Percentiles rank a stretch among this genome's conserved stretches.
Conservation (phyloP, 805 yeast species). For the Candida ficus region DNA sequence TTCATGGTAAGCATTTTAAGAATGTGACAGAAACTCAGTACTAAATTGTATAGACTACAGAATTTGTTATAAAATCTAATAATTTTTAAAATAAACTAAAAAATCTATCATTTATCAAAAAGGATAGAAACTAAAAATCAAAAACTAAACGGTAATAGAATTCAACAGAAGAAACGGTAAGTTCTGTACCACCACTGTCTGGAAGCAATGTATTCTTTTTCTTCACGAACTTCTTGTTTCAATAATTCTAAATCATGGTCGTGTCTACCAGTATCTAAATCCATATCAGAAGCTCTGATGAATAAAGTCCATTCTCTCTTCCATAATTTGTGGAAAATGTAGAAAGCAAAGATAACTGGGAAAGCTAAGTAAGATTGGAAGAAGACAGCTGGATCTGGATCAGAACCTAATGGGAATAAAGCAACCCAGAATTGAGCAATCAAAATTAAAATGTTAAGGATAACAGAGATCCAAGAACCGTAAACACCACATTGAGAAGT, state of each 20-base stretch:
- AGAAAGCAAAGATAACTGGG: slow-evolving; percentile 35
- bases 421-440: slow-evolving; percentile 82
- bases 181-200: slow-evolving; percentile 42
- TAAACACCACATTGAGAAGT: slow-evolving; percentile 62
- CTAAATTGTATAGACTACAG: no score
- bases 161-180: slow-evolving; percentile 50
- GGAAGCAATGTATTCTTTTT: slow-evolving; percentile 42
- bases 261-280: slow-evolving; percentile 59
- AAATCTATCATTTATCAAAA: background rate
- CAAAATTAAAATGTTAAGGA: slow-evolving; percentile 55
- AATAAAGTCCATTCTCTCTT: slow-evolving; percentile 35
- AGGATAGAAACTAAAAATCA: background rate
- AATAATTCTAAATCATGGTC: slow-evolving; percentile 53
- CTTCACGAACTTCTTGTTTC: slow-evolving; percentile 55
- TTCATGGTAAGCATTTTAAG: no score
- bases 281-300: slow-evolving; percentile 44
- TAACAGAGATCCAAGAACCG: slow-evolving; percentile 62
- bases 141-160: background rate
- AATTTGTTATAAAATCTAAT: no score
- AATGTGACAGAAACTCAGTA: no score
- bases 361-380: slow-evolving; percentile 36
- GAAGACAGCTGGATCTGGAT: slow-evolving; percentile 26
- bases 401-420: slow-evolving; percentile 28
- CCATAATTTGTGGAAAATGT: slow-evolving; percentile 38
- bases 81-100: no score